These are phyloP conservation scores for Porphyrellus cyaneotinctus DNA, from an alignment of 768 basidiomycete species.

Conservation along the genomic window DNA sequence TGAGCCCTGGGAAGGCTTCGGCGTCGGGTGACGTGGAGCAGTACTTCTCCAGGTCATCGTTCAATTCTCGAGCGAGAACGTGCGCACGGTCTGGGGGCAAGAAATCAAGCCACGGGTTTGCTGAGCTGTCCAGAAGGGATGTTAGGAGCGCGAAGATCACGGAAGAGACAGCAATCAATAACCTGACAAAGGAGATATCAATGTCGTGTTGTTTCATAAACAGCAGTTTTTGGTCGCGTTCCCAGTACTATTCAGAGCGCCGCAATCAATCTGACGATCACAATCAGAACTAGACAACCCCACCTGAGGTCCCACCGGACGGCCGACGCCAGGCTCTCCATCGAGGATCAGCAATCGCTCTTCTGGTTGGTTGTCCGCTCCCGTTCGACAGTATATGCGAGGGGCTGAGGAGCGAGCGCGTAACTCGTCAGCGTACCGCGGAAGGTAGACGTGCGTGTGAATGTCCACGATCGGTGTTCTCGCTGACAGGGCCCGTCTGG, in stretches of 20 bases:
- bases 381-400: constrained; percentile 52
- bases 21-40: constrained; percentile 60
- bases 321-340: constrained; percentile 72
- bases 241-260: constrained; percentile 59
- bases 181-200: constrained; percentile 77
- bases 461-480: constrained; percentile 62
- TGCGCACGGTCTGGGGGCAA: constrained; percentile 65
- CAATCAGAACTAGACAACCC: constrained; percentile 4
- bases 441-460: constrained; percentile 84
- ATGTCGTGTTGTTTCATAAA: constrained; percentile 87
- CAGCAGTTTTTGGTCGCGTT: constrained; percentile 66
- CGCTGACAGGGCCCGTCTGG: constrained; percentile 15
- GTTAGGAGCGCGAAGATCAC: constrained; percentile 16
- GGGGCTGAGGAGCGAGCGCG: constrained; percentile 62
- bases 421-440: constrained; percentile 69
- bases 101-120: constrained; percentile 93
- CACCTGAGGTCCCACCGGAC: constrained; percentile 77
- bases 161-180: constrained; percentile 7
- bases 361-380: constrained; percentile 44
- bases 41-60: constrained; percentile 73
- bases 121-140: constrained; percentile 46
- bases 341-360: constrained; percentile 77
- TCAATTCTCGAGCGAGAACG: constrained; percentile 63
- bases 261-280: constrained; percentile 7
- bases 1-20: constrained; percentile 36